These are phyloP conservation scores for Thoreauomyces humboldtii DNA, from an alignment of 192 early-diverging fungal genomes.

Conservation along the genomic window DNA sequence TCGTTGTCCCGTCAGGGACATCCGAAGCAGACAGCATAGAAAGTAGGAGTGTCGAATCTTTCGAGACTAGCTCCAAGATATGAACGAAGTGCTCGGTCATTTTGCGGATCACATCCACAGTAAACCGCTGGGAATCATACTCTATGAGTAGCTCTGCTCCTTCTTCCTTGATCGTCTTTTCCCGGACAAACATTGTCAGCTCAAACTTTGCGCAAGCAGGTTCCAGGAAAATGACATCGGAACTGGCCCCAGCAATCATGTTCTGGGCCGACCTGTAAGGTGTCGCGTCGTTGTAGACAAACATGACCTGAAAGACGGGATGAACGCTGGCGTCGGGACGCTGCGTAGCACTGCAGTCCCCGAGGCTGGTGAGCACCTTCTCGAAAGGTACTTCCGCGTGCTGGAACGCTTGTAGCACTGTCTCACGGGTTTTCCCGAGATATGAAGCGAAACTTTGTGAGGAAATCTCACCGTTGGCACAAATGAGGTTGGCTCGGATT, in stretches of 20 bases:
- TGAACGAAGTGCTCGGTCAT: no score
- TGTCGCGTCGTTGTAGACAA: not conserved
- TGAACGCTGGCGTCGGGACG: not conserved
- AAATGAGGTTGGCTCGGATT: not conserved
- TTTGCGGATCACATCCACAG: no score
- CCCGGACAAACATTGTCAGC: not conserved
- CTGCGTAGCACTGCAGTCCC: not conserved
- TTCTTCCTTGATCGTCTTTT: no score
- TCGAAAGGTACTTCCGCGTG: conserved; percentile 10
- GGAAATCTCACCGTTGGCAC: not conserved
- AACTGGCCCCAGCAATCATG: not conserved
- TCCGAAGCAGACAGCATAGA: no score
- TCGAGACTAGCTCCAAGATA: no score
- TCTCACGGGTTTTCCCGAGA: not conserved
- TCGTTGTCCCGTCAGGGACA: no score
- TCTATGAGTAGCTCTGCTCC: no score
- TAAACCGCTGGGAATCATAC: no score
- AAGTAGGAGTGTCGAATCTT: no score
- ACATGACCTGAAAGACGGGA: not conserved
- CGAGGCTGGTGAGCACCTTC: not conserved
- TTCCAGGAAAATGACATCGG: not conserved
- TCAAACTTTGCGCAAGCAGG: no score
- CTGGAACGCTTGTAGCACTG: not conserved
- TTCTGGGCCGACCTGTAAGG: not conserved
- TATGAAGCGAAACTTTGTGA: not conserved